These are phyloP conservation scores for Gelatoporia subvermispora DNA, from an alignment of 768 basidiomycete genomes.

Conservation along the genomic window DNA sequence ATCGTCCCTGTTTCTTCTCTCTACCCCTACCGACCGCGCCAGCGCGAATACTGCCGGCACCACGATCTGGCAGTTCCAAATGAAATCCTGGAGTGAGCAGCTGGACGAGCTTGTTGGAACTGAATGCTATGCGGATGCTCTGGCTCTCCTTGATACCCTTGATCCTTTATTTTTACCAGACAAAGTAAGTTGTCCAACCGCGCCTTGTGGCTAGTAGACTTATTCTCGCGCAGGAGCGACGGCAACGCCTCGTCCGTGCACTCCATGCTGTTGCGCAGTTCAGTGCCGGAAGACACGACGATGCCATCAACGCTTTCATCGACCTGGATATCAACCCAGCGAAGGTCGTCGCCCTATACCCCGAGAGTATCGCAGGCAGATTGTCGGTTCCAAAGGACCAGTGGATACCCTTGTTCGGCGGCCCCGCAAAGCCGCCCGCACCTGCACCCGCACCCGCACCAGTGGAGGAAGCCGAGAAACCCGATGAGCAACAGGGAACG, in stretches of 20 bases:
- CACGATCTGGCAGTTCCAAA: conserved; percentile 68
- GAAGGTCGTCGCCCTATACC: conserved; percentile 88
- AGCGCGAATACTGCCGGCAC: conserved; percentile 66
- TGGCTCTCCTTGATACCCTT: conserved; percentile 70
- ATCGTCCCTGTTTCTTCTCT: conserved; percentile 56
- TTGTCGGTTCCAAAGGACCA: conserved; percentile 60
- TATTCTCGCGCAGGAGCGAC: conserved; percentile 38
- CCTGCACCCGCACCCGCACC: conserved; percentile 3
- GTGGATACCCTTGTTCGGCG: conserved; percentile 86
- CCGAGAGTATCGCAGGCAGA: conserved; percentile 74
- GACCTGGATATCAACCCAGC: conserved; percentile 90
- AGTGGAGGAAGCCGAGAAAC: not conserved
- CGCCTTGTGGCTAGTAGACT: too few species aligned
- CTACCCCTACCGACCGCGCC: conserved; percentile 71
- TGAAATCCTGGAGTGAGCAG: conserved; percentile 75
- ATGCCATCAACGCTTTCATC: conserved; percentile 83
- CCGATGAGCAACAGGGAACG: conserved; percentile 16
- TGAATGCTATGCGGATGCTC: conserved; percentile 71
- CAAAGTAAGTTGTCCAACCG: conserved; percentile 40
- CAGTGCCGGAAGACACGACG: conserved; percentile 58
- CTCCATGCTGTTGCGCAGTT: conserved; percentile 81
- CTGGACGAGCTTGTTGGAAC: conserved; percentile 75
- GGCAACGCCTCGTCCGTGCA: conserved; percentile 56
- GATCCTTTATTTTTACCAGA: conserved; percentile 57
- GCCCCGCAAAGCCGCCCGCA: conserved; percentile 35